Evolutionary conservation across 2,329 filamentous ascomycete genomes (phyloP), one percentile per base, ranked within the genome.

Genomic region (Penicillium digitatum): DNA sequence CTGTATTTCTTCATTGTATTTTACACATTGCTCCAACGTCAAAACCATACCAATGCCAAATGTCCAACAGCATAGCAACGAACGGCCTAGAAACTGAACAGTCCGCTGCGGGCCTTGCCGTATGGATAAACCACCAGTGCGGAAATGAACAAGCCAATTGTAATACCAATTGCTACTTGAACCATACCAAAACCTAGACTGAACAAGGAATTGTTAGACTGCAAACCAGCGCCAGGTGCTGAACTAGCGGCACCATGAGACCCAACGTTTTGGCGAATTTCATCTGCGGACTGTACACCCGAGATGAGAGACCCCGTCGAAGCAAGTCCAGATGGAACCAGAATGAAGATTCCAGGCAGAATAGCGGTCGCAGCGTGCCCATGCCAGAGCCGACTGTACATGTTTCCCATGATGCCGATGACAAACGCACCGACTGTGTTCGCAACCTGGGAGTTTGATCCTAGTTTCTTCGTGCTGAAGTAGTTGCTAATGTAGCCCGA

Each of bases 311-410:
- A 79, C 0, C 82, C 82, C 29, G 76, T 76, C 0, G 82, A 81
- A 4, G 82, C 80, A 6, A 86, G 71, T 2, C 83, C 82, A 6
- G 78, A 81, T 0, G 82, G 82, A 1, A 86, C 82, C 57, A 84
- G 81, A 5, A 85, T 80, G 60, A 94, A 95, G 61, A 96, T 94
- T 3, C 87, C 90, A 0, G 91, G 90, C 12, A 95, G 76, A 79
- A 96, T 89, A 2, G 89, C 87, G 0, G 90, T 89, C 0, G 90
- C 90, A 0, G 91, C 90, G 5, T 95, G 82, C 1, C 87, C 88
- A 68, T 91, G 90, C 20, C 87, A 72, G 22, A 79, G 63, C 4
- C 89, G 82, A 16, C 87, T 87, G 73, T 93, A 92, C 2, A 90
- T 67, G 62, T 94, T 94, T 14, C 88, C 89, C 50, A 90, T 74